Percentiles rank a stretch among this genome's conserved stretches.
These are phyloP conservation scores for Coemansia interrupta DNA, from an alignment of 192 early-diverging fungal genomes.

Conservation along the genomic window DNA sequence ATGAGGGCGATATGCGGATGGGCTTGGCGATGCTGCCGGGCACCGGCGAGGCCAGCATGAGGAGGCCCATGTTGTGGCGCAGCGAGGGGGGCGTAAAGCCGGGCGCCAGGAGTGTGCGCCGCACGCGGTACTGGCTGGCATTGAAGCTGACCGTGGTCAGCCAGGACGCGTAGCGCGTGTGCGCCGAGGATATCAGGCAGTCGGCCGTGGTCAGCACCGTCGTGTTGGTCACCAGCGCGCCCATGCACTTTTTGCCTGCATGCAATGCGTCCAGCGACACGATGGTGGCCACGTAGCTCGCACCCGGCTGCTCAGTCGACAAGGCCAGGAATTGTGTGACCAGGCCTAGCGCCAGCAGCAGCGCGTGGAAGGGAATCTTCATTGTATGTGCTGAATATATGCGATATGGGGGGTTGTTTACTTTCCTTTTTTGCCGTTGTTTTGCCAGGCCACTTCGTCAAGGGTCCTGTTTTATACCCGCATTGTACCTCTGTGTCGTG, in stretches of 20 bases:
- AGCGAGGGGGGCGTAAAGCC: no score
- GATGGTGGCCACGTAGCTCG: slow-evolving; percentile 28
- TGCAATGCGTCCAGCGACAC: slow-evolving; percentile 17
- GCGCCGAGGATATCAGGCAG: slow-evolving; percentile 18
- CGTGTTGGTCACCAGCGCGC: slow-evolving; percentile 17
- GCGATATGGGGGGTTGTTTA: no score
- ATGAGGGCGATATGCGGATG: no score
- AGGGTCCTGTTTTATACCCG: no score
- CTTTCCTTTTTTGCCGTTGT: no score
- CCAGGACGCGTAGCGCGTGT: slow-evolving; percentile 16
- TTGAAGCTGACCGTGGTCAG: slow-evolving; percentile 20
- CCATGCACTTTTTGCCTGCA: slow-evolving; percentile 31
- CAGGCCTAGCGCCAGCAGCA: not conserved
- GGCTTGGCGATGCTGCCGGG: no score
- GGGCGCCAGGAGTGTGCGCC: no score
- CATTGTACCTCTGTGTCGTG: no score
- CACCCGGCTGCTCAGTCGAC: not conserved
- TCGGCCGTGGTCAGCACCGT: slow-evolving; percentile 34
- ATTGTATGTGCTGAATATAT: not conserved
- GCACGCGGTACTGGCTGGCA: not conserved
- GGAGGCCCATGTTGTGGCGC: no score
- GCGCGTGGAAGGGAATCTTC: no score
- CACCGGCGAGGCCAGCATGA: no score
- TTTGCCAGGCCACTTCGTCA: no score
- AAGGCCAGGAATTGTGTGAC: not conserved